These are phyloP conservation scores for Hymenoscyphus salicellus DNA, from an alignment of 2,329 filamentous ascomycete species.

Conservation along the genomic window DNA sequence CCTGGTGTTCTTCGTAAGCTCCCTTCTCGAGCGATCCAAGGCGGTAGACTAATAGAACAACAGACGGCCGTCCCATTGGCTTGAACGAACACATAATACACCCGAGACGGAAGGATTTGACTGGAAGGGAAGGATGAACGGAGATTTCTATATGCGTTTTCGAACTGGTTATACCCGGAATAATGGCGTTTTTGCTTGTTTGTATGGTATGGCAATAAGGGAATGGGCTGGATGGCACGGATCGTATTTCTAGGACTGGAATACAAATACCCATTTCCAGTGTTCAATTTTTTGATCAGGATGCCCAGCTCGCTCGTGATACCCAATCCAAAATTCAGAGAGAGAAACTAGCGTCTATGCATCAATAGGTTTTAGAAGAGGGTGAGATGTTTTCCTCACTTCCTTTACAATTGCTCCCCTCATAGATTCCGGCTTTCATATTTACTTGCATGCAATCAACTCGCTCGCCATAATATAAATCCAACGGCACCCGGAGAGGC, in stretches of 20 bases:
- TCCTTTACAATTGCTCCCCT: no score
- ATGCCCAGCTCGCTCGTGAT: not conserved
- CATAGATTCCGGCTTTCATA: no score
- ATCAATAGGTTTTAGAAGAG: no score
- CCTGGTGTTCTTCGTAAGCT: constrained; percentile 34
- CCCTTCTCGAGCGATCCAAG: no score
- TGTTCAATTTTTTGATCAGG: not conserved
- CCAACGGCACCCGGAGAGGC: not conserved
- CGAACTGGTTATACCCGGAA: not conserved
- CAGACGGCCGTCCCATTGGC: constrained; percentile 24
- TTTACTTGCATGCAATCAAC: no score
- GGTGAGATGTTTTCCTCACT: no score
- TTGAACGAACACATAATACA: not conserved
- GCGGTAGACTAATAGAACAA: not conserved
- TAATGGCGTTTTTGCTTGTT: not conserved
- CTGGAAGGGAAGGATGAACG: not conserved
- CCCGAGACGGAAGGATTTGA: not conserved
- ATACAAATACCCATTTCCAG: not conserved
- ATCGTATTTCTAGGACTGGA: not conserved
- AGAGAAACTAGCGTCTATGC: no score
- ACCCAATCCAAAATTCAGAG: not conserved
- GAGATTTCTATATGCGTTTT: not conserved
- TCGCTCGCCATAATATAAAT: no score
- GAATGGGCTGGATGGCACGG: not conserved
- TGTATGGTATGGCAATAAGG: not conserved